These are phyloP conservation scores for Circinella umbellata DNA, from an alignment of 371 early-diverging fungal species.

Conservation along the genomic window DNA sequence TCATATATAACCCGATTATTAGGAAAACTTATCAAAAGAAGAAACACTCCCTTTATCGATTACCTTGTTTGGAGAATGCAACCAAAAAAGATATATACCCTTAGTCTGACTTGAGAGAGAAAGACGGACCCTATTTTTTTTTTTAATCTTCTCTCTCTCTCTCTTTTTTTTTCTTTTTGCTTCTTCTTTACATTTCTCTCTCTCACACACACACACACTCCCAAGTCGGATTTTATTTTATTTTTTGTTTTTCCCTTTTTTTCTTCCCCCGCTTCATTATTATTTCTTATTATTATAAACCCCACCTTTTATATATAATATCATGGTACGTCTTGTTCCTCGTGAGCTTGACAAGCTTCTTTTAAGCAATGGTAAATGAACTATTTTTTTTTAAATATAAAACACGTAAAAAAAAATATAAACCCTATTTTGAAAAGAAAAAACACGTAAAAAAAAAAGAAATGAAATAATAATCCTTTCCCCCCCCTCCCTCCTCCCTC, in stretches of 20 bases:
- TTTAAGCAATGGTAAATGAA: conserved; percentile 33
- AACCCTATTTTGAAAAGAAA: too few relatives aligned
- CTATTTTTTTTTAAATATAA: background rate
- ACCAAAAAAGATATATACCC: background rate
- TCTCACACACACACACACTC: background rate
- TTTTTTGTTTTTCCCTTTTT: background rate
- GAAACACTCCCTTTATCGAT: conserved; percentile 1
- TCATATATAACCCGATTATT: background rate
- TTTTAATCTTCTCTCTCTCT: background rate
- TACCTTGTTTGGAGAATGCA: background rate
- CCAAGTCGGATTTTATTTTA: background rate
- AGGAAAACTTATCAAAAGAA: background rate
- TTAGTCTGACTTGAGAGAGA: background rate
- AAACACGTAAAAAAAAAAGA: conserved; percentile 10
- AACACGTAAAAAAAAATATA: too few relatives aligned
- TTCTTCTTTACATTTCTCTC: conserved; percentile 3
- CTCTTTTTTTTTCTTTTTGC: background rate
- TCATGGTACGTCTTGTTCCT: conserved; percentile 51
- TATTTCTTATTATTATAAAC: conserved; percentile 3
- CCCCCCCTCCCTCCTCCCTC: too few relatives aligned
- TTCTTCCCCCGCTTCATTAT: conserved; percentile 1
- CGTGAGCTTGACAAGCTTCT: conserved; percentile 75
- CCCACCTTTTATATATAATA: conserved; percentile 11
- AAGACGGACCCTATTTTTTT: conserved; percentile 7
- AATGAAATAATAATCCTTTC: too few relatives aligned